Base-by-base conservation (phyloP, 164 flowering plant species). In the Tetracentron sinense region DNA sequence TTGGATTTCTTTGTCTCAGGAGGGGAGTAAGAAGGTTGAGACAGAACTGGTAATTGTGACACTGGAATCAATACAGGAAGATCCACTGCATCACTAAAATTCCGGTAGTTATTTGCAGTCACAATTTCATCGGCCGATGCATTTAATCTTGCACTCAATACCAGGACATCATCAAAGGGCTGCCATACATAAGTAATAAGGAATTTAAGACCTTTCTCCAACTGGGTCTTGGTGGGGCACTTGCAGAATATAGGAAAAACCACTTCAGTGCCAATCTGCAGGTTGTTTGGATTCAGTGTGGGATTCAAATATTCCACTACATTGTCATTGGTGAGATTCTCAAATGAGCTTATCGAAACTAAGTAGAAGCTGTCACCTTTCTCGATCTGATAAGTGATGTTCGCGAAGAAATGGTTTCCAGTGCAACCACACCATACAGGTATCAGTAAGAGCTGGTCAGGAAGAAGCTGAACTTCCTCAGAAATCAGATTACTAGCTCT, bases 371-470 rank as follows among this genome's bases (percentile, higher is more conserved):
- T 83, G 58, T 88, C 91, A 46, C 55, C 78, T 31, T 65, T 14
- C 73, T 80, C 74, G 62, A 81, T 83, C 66, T 68, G 55, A 57
- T 85, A 80, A n/a, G 81, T 78, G 56, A 79, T 70, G 28, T 81
- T 85, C 61, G 88, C 76, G 58, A 66, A 79, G 26, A 52, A 88
- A 21, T 58, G 60, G 56, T 72, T 76, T 6, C 76, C 75, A 7
- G 71, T 79, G 79, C 91, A 85, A 48, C 82, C 73, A 66, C 91
- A 85, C 30, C 52, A 25, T 42, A 84, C 26, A n/a, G 91, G 88
- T 22, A 88, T 65, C 7, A 85, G 77, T 56, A 88, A 60, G 28
- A 81, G 74, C 65, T 84, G 91, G 59, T 72, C 69, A 11, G 79
- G 80, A 49, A 68, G 7, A 23, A 88, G 72, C 21, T 17, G 56